Conservation (phyloP, 805 yeast genomes). For the Ogataea nonfermentans region DNA sequence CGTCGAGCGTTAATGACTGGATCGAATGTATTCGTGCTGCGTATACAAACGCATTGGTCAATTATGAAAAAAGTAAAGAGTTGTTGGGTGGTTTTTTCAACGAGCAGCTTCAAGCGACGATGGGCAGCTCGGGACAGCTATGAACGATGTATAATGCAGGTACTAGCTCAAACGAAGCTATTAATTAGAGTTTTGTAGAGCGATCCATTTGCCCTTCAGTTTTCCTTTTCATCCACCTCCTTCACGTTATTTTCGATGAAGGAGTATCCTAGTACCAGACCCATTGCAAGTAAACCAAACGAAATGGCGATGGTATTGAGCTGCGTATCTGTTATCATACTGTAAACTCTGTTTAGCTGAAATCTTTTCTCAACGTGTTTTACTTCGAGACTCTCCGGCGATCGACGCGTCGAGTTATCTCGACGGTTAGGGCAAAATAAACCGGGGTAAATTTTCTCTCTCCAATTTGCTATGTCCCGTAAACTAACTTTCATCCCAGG, state of each 20-base stretch:
- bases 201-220: not conserved
- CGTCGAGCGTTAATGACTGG: constrained; percentile 34
- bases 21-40: constrained; percentile 51
- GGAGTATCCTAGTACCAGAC: constrained; percentile 71
- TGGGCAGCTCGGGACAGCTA: too few species aligned
- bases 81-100: constrained; percentile 54
- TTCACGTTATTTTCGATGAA: constrained; percentile 28
- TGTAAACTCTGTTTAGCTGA: not conserved
- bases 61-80: constrained; percentile 47
- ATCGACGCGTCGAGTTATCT: not conserved
- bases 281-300: constrained; percentile 71
- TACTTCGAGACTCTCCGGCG: not conserved
- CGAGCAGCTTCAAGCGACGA: constrained; percentile 22
- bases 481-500: constrained; percentile 37
- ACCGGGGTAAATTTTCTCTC: constrained; percentile 8
- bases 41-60: constrained; percentile 47
- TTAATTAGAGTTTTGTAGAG: too few species aligned
- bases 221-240: constrained; percentile 9
- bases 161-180: too few species aligned
- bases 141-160: constrained; percentile 1
- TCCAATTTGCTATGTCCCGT: constrained; percentile 24
- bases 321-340: constrained; percentile 83
- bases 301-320: constrained; percentile 68
- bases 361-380: not conserved
- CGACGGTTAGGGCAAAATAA: constrained; percentile 12